Conservation (phyloP, 768 basidiomycete species). For the Sarcodon sp. region DNA sequence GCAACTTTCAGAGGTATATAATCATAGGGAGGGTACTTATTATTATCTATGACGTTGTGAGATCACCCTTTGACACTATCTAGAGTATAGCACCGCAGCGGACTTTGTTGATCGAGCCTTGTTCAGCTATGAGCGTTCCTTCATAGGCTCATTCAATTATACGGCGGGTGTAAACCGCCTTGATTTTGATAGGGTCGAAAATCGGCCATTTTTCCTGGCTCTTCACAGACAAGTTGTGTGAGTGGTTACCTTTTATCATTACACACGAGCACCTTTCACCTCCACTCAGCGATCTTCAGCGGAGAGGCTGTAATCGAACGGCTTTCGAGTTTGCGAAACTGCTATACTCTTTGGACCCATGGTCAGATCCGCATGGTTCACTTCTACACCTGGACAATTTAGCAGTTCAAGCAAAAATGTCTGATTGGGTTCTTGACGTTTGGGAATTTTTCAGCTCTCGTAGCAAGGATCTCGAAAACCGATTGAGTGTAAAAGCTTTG, state of each 20-base stretch:
- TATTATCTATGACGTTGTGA: neutral
- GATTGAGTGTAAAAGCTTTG: slow-evolving; percentile 26
- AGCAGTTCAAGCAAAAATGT: slow-evolving; percentile 69
- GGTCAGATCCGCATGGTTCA: slow-evolving; percentile 81
- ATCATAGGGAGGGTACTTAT: slow-evolving; percentile 70
- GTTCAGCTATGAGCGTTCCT: slow-evolving; percentile 86
- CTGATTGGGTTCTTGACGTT: slow-evolving; percentile 68
- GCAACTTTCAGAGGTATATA: slow-evolving; percentile 73
- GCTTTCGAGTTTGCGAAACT: slow-evolving; percentile 89
- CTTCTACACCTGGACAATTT: slow-evolving; percentile 77
- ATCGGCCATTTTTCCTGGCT: slow-evolving; percentile 85
- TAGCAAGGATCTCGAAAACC: slow-evolving; percentile 5
- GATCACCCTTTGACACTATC: neutral
- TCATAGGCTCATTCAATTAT: slow-evolving; percentile 80
- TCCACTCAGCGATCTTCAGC: slow-evolving; percentile 55
- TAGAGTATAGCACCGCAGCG: slow-evolving; percentile 74
- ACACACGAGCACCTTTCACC: neutral
- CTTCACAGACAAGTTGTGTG: slow-evolving; percentile 75
- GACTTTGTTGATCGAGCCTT: slow-evolving; percentile 89
- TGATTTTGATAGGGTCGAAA: slow-evolving; percentile 86
- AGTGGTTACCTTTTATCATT: slow-evolving; percentile 10
- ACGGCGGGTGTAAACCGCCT: slow-evolving; percentile 71
- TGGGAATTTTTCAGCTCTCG: slow-evolving; percentile 35
- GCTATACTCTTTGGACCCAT: slow-evolving; percentile 74
- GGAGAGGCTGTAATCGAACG: slow-evolving; percentile 82